Percentiles rank a stretch among this genome's conserved stretches.
phyloP scores from a whole-genome alignment of 2,329 filamentous ascomycete species.

The Nigrospora oryzae region DNA sequence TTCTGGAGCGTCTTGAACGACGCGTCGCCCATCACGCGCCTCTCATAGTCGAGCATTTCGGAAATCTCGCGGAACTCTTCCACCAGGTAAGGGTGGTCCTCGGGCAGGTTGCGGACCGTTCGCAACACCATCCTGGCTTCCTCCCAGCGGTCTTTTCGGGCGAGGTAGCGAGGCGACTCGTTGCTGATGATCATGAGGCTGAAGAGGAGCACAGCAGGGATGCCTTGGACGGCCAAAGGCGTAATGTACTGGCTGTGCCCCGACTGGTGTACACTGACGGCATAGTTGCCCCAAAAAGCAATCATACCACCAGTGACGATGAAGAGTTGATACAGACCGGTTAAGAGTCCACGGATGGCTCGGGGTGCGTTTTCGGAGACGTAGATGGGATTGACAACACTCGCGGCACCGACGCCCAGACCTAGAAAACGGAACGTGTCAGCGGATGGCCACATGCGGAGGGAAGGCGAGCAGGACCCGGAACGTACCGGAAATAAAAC shows the following conservation, averaged over 20 bases:
- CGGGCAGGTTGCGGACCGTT: slow-evolving; percentile 44
- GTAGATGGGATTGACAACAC: slow-evolving; percentile 33
- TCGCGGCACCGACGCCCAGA: slow-evolving; percentile 33
- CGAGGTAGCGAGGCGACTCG: slow-evolving; percentile 58
- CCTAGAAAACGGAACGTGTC: slow-evolving; percentile 8
- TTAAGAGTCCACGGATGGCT: slow-evolving; percentile 33
- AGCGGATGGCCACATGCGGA: too few species aligned
- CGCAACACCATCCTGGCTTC: slow-evolving; percentile 46
- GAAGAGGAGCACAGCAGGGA: slow-evolving; percentile 53
- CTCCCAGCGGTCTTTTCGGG: slow-evolving; percentile 57
- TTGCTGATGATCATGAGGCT: slow-evolving; percentile 53
- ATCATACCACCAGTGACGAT: slow-evolving; percentile 34
- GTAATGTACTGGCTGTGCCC: slow-evolving; percentile 38
- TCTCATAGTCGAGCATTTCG: slow-evolving; percentile 53
- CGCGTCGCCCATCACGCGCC: slow-evolving; percentile 44
- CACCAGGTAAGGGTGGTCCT: slow-evolving; percentile 45
- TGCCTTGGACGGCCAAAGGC: slow-evolving; percentile 53
- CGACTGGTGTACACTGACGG: slow-evolving; percentile 26
- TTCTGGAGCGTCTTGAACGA: slow-evolving; percentile 48
- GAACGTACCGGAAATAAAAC: slow-evolving; percentile 35
- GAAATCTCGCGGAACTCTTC: slow-evolving; percentile 54
- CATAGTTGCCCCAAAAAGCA: slow-evolving; percentile 44
- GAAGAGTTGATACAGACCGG: slow-evolving; percentile 36
- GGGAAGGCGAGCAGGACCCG: too few species aligned
- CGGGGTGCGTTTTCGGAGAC: slow-evolving; percentile 35